Evolutionary conservation across 2,329 filamentous ascomycete species (phyloP).

Genomic region (Colletotrichum cuscutae): DNA sequence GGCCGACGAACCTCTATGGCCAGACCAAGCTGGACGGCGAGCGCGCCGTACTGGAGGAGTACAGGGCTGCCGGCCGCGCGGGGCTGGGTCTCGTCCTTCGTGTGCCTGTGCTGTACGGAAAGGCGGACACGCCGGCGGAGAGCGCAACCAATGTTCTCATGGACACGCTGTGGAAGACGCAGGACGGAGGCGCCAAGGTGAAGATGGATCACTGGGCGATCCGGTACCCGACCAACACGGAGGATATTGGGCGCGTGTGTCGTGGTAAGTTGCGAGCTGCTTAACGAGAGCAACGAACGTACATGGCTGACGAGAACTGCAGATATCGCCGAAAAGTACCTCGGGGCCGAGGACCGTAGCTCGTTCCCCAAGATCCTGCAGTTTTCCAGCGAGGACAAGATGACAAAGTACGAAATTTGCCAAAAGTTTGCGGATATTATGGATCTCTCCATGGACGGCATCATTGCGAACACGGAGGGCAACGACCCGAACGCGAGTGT

Average conservation of each 20-base stretch:
- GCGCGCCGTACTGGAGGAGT: constrained; percentile 73
- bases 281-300: no score
- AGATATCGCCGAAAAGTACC: constrained; percentile 80
- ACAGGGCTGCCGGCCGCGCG: constrained; percentile 55
- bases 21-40: constrained; percentile 71
- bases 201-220: constrained; percentile 89
- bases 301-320: neutral
- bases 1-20: constrained; percentile 81
- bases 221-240: constrained; percentile 88
- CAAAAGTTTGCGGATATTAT: constrained; percentile 81
- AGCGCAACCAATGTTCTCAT: constrained; percentile 87
- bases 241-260: constrained; percentile 84
- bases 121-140: constrained; percentile 75
- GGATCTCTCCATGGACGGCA: constrained; percentile 74
- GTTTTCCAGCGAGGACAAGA: constrained; percentile 86
- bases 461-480: constrained; percentile 76
- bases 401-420: constrained; percentile 93
- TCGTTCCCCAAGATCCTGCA: constrained; percentile 78
- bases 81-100: constrained; percentile 76
- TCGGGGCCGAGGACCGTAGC: constrained; percentile 57
- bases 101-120: constrained; percentile 86
- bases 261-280: constrained; percentile 56
- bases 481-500: constrained; percentile 78
- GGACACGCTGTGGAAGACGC: constrained; percentile 79
- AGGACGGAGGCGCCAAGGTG: constrained; percentile 69